phyloP scores from a whole-genome alignment of 2,329 filamentous ascomycete species.

The Colletotrichum nymphaeae region DNA sequence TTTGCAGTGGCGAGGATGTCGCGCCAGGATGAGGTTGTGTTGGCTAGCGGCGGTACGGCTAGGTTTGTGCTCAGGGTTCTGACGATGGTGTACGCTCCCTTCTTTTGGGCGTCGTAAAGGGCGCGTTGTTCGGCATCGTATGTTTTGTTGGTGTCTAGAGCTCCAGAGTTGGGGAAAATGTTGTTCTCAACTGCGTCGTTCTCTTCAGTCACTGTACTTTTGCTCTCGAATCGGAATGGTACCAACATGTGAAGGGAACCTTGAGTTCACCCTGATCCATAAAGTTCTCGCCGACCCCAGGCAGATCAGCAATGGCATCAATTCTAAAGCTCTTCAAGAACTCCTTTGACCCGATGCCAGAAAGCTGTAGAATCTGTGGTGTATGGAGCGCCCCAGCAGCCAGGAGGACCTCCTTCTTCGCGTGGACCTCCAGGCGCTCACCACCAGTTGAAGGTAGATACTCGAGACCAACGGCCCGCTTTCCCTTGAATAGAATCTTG shows the following conservation, averaged over 20 bases:
- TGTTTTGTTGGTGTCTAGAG: conserved; percentile 45
- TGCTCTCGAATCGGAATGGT: neutral
- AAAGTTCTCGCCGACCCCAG: conserved; percentile 61
- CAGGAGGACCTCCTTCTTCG: conserved; percentile 52
- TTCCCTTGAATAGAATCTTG: conserved; percentile 64
- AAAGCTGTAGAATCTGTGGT: conserved; percentile 59
- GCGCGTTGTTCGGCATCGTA: conserved; percentile 47
- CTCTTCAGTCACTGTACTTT: neutral
- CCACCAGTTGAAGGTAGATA: conserved; percentile 49
- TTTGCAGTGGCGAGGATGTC: conserved; percentile 41
- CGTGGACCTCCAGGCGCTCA: conserved; percentile 13
- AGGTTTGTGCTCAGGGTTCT: conserved; percentile 44
- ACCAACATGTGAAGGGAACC: conserved; percentile 39
- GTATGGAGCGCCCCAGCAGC: conserved; percentile 53
- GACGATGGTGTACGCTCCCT: conserved; percentile 45
- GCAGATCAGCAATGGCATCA: conserved; percentile 53
- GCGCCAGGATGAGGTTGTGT: conserved; percentile 44
- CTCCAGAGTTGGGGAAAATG: conserved; percentile 42
- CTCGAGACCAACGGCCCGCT: conserved; percentile 67
- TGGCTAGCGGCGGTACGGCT: conserved; percentile 46
- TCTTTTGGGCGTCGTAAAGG: conserved; percentile 43
- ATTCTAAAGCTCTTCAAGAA: conserved; percentile 52
- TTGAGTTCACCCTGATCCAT: conserved; percentile 51
- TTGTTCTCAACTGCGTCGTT: conserved; percentile 38
- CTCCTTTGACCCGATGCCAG: conserved; percentile 55